phyloP scores from a whole-genome alignment of 805 yeast genomes.

The Millerozyma miso region DNA sequence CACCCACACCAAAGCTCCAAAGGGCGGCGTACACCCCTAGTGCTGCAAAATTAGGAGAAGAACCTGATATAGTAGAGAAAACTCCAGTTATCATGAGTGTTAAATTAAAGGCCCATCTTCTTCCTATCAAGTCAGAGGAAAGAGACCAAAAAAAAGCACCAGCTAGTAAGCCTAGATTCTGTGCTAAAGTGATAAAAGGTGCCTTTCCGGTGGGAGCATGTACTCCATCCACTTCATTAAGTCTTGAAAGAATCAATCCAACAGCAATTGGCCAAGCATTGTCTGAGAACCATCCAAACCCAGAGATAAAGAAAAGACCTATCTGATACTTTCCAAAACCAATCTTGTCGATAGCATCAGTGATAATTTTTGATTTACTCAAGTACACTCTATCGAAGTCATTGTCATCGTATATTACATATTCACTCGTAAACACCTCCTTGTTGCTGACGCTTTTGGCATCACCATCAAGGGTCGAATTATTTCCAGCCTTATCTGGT shows the following conservation, averaged over 20 bases:
- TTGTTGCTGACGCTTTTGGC: not conserved
- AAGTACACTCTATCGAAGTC: slow-evolving; percentile 15
- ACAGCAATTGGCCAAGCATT: slow-evolving; percentile 39
- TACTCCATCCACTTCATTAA: slow-evolving; percentile 33
- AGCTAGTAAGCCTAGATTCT: slow-evolving; percentile 34
- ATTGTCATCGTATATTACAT: not conserved
- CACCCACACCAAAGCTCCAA: slow-evolving; percentile 31
- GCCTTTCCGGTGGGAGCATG: slow-evolving; percentile 28
- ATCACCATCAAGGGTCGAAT: not conserved
- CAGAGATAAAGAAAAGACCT: slow-evolving; percentile 50
- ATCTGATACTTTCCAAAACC: slow-evolving; percentile 45
- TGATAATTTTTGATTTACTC: slow-evolving; percentile 17
- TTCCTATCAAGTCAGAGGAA: slow-evolving; percentile 26
- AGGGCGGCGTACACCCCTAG: slow-evolving; percentile 22
- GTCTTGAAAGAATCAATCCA: slow-evolving; percentile 25
- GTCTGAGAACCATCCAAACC: slow-evolving; percentile 54
- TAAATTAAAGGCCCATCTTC: slow-evolving; percentile 26
- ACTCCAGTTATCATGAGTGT: slow-evolving; percentile 25
- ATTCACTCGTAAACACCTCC: not conserved
- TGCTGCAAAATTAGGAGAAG: slow-evolving; percentile 26
- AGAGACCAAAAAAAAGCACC: slow-evolving; percentile 31
- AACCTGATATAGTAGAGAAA: slow-evolving; percentile 25
- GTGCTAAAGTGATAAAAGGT: slow-evolving; percentile 40
- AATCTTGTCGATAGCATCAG: slow-evolving; percentile 30
- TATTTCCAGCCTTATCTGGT: not conserved